phyloP scores from a whole-genome alignment of 805 yeast species.

The Candida alai region DNA sequence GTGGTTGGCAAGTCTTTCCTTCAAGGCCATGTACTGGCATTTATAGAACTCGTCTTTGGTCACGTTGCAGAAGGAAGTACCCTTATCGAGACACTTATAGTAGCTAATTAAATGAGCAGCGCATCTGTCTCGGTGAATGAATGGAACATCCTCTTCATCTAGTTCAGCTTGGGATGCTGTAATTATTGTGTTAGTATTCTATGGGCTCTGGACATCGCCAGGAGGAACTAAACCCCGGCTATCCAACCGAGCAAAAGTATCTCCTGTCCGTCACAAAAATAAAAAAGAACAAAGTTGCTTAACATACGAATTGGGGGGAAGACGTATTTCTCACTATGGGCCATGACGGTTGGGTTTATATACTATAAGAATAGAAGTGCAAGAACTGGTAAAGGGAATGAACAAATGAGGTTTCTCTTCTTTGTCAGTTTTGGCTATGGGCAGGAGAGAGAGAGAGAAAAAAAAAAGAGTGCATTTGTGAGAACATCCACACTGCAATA shows the following conservation, averaged over 20 bases:
- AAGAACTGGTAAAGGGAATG: too few species aligned
- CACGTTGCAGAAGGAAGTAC: conserved; percentile 35
- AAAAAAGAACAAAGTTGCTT: conserved; percentile 1
- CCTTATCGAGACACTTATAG: conserved; percentile 42
- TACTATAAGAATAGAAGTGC: conserved; percentile 1
- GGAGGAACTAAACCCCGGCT: background rate
- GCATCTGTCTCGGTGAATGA: conserved; percentile 42
- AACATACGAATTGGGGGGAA: conserved; percentile 20
- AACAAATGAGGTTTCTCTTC: too few species aligned
- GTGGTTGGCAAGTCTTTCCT: conserved; percentile 35
- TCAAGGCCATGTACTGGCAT: conserved; percentile 41
- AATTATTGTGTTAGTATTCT: conserved; percentile 7
- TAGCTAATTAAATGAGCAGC: conserved; percentile 41
- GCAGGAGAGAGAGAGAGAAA: too few species aligned
- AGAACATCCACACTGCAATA: too few species aligned
- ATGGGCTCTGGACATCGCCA: background rate
- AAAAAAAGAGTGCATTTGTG: conserved; percentile 1
- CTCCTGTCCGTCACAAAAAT: background rate
- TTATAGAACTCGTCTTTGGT: conserved; percentile 43
- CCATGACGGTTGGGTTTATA: conserved; percentile 7
- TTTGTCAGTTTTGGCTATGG: too few species aligned
- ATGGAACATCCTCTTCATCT: conserved; percentile 40
- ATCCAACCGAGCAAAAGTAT: background rate
- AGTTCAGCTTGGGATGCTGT: conserved; percentile 28
- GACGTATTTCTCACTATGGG: conserved; percentile 14